These are phyloP conservation scores for Lecanicillium sp. DNA, from an alignment of 2,329 filamentous ascomycete genomes.

Conservation along the genomic window DNA sequence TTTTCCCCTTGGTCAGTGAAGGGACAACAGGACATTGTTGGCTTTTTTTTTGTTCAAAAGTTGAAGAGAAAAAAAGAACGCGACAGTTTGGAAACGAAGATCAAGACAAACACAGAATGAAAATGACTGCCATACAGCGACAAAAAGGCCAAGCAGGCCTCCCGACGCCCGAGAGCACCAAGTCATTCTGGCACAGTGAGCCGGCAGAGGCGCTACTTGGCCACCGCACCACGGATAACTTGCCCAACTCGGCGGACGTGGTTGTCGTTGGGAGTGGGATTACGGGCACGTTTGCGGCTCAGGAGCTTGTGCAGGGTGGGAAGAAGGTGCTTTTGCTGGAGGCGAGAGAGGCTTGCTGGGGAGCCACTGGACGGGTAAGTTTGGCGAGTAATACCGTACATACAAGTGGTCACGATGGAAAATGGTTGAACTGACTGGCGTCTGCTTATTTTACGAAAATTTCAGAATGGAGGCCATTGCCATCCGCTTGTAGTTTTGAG, in stretches of 20 bases:
- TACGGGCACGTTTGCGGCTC: slow-evolving; percentile 63
- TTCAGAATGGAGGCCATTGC: slow-evolving; percentile 63
- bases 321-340: slow-evolving; percentile 63
- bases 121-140: slow-evolving; percentile 23
- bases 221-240: slow-evolving; percentile 56
- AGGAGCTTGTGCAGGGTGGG: slow-evolving; percentile 46
- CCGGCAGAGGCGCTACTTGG: slow-evolving; percentile 56
- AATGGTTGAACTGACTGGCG: no score
- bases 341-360: slow-evolving; percentile 72
- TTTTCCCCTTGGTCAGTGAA: no score
- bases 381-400: not conserved
- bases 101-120: not conserved
- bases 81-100: not conserved
- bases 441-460: no score
- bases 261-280: slow-evolving; percentile 70
- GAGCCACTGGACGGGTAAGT: slow-evolving; percentile 71
- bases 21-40: no score
- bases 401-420: no score
- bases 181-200: slow-evolving; percentile 67
- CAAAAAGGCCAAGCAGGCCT: slow-evolving; percentile 39
- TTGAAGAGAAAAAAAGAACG: no score
- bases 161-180: slow-evolving; percentile 51
- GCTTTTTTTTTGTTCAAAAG: no score
- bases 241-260: slow-evolving; percentile 57
- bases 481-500: slow-evolving; percentile 60